Evolutionary conservation across 148 eudicot species (phyloP).

Genomic region (Heliosperma pusillum): DNA sequence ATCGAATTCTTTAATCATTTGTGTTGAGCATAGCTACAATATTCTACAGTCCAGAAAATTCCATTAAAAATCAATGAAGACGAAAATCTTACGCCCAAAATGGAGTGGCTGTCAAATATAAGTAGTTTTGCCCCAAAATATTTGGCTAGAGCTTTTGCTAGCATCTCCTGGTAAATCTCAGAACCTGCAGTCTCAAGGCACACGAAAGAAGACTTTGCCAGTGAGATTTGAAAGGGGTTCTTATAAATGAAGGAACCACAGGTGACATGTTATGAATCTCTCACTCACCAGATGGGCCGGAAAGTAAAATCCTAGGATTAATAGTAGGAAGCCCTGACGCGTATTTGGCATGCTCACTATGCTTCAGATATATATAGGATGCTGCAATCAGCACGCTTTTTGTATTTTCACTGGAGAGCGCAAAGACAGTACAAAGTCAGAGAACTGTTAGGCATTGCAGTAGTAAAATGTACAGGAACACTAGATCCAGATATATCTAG

Average conservation of each 20-base stretch:
- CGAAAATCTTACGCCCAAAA: constrained; percentile 64
- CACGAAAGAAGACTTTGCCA: constrained; percentile 4
- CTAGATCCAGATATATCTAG: constrained; percentile 1
- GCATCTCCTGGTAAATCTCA: constrained; percentile 93
- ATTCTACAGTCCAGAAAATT: constrained; percentile 1
- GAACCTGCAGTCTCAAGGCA: constrained; percentile 52
- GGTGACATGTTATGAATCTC: not conserved
- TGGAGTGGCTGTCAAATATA: constrained; percentile 77
- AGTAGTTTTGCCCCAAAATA: constrained; percentile 88
- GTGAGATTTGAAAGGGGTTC: constrained; percentile 14
- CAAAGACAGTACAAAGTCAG: constrained; percentile 9
- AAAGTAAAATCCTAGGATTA: constrained; percentile 86
- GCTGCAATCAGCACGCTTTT: constrained; percentile 85
- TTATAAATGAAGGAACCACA: not conserved
- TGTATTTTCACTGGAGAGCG: constrained; percentile 73
- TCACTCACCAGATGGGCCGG: constrained; percentile 85
- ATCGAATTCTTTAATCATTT: not conserved
- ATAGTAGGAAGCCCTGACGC: constrained; percentile 74
- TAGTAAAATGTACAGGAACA: not conserved
- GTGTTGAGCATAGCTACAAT: not conserved
- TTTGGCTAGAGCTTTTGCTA: constrained; percentile 82
- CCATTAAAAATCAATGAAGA: not conserved
- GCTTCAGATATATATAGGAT: constrained; percentile 81
- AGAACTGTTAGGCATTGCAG: not conserved
- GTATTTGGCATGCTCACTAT: constrained; percentile 71